Evolutionary conservation across 257 asterid genomes (phyloP), one percentile per base, ranked within the genome.

Genomic region (Solanum microdontum): DNA sequence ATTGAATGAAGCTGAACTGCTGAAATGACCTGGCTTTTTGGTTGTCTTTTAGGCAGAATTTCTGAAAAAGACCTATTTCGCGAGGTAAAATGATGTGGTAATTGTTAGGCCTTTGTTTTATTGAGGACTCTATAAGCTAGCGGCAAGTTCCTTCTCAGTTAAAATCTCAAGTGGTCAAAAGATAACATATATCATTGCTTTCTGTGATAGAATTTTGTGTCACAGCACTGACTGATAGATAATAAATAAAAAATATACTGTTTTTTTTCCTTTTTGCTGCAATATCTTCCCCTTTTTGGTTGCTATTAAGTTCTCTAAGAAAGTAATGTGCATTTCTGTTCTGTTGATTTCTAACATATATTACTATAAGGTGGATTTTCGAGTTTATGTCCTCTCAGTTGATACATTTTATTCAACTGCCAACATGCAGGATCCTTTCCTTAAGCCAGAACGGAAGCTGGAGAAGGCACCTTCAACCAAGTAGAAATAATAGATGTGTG

Each of bases 391-490:
- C 64, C 13, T 79, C 84, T 80, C 7, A 19, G 19, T 45, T 45
- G 68, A 80, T 80, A 21, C 51, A 28, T 45, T 45, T 43, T 17
- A 82, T 28, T 4, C 10, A 19, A 82, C 64, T 48, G 69, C 34
- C 33, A 17, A 82, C 43, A 28, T 48, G 85, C 69, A 82, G 85
- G 85, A 82, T 19, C 69, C 85, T 0, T 82, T 82, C 30, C 85
- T 82, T 48, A 82, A 82, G 69, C 85, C 85, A 10, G 85, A 82
- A 26, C 69, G 69, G 28, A 82, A 82, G 85, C 43, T 26, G 85
- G 85, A 82, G 85, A 82, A 82, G 69, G 85, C 85, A 82, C 43
- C 85, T 48, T 82, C 85, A 82, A 48, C 37, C 69, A 82, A 82
- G 43, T 82, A 51, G 33, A 48, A 30, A 30, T n/a, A 76, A 5